Evolutionary conservation across 805 yeast species (phyloP), one percentile per base, ranked within the genome.

Genomic region (Debaryomyces hansenii): DNA sequence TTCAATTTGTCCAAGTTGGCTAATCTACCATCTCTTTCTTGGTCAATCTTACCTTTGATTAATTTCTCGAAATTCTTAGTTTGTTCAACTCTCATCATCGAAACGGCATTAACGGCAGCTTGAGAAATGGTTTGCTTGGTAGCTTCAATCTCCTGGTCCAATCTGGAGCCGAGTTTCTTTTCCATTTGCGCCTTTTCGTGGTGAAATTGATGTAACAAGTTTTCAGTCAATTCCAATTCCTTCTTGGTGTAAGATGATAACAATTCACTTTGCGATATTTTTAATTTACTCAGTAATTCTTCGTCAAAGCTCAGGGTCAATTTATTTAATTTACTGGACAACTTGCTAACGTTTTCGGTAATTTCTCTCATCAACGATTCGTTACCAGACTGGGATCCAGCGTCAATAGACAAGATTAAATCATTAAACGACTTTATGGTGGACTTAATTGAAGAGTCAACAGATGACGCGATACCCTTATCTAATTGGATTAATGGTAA

Each of bases 31-130:
- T 84, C 75, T 69, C 98, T 84, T 74, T 72, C 77, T 40, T 56
- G 45, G 51, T 72, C 67, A 33, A 65, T 53, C 46, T 52, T 62
- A n/a, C 58, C 62, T 47, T 61, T 56, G 47, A 69, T 53, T 51
- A 66, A 58, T 37, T 57, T 51, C 52, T 68, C 72, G 45, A 67
- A 69, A 16, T 59, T 83, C 54, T 83, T 78, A 48, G 89, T 81
- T 55, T 86, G 85, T 54, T 82, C 84, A 42, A 84, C 70, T 57
- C 88, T 80, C 46, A 84, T 80, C 61, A 85, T 74, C 8, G 82
- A 72, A 27, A 89, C 77, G 45, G 84, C 83, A 66, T 89, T 90
- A 48, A 83, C 83, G 15, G 90, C 91, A 52, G 88, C 87, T 39
- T 82, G 75, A 37, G 82, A 67, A 42, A 91, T 75, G 10, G 83